Conservation (phyloP, 2,329 filamentous ascomycete genomes). For the Paraphoma chrysanthemicola region DNA sequence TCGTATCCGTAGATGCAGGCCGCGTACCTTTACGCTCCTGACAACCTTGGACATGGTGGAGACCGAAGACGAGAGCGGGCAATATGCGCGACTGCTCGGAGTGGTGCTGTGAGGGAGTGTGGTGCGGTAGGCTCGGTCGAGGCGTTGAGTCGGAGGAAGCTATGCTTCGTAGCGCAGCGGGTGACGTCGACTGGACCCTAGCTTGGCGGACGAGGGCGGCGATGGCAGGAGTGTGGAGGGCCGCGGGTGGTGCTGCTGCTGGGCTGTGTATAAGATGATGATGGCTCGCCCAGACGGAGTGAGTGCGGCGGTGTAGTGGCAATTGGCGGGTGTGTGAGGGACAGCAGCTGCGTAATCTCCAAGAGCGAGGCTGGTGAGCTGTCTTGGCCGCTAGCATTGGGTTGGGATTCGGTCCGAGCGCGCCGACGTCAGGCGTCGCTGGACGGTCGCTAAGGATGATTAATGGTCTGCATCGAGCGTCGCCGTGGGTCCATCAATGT, state of each 20-base stretch:
- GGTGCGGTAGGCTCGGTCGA: not conserved
- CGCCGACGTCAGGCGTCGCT: conserved; percentile 1
- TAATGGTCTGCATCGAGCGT: not conserved
- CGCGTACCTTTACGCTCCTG: conserved; percentile 78
- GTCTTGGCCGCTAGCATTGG: conserved; percentile 3
- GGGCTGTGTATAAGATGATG: not conserved
- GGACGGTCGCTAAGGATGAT: not conserved
- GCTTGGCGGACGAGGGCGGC: conserved; percentile 7
- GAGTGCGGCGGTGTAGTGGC: conserved; percentile 8
- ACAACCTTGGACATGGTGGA: conserved; percentile 91
- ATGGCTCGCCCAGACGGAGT: not conserved
- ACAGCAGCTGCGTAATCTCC: conserved; percentile 8
- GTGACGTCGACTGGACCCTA: conserved; percentile 7
- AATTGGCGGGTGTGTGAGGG: not conserved
- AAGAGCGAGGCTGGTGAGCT: conserved; percentile 10
- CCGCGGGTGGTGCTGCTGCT: not conserved
- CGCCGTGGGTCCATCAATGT: not conserved
- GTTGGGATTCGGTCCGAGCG: conserved; percentile 6
- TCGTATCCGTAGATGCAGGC: not conserved
- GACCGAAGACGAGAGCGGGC: conserved; percentile 3
- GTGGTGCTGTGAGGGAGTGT: not conserved
- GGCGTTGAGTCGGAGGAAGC: conserved; percentile 4
- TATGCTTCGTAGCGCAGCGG: conserved; percentile 4
- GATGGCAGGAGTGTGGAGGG: not conserved
- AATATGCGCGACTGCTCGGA: conserved; percentile 10